phyloP scores from a whole-genome alignment of 2,329 filamentous ascomycete genomes.

The Ascochyta rabiei region DNA sequence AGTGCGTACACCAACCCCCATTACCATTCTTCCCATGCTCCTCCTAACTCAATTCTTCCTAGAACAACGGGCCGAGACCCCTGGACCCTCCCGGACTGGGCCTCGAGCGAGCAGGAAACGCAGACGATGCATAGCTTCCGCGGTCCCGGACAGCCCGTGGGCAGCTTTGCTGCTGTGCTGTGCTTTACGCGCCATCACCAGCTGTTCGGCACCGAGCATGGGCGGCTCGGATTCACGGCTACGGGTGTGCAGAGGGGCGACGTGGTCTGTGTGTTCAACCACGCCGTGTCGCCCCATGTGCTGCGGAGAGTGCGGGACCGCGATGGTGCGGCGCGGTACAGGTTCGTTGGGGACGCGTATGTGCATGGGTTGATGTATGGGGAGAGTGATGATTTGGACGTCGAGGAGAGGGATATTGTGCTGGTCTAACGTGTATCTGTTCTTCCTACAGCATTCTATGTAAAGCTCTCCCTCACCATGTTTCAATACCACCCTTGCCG shows the following conservation, averaged over 20 bases:
- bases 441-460: too few species aligned
- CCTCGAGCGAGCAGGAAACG: not conserved
- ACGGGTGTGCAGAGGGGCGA: constrained; percentile 1
- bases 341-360: constrained; percentile 14
- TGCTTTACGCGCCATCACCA: not conserved
- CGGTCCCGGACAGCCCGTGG: not conserved
- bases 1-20: not conserved
- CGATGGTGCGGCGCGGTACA: not conserved
- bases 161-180: not conserved
- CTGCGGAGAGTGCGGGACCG: not conserved
- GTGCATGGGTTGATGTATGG: constrained; percentile 10
- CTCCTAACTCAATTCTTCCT: not conserved
- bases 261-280: constrained; percentile 9
- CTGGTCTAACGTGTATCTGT: not conserved
- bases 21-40: not conserved
- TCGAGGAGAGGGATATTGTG: constrained; percentile 5
- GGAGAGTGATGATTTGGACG: constrained; percentile 10
- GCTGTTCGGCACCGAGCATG: not conserved
- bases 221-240: not conserved
- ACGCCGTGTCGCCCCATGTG: not conserved
- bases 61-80: not conserved
- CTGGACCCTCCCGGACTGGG: constrained; percentile 1
- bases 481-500: too few species aligned
- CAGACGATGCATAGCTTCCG: not conserved
- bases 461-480: too few species aligned